These are phyloP conservation scores for Salix koriyanagi DNA, from an alignment of 345 rosid genomes.

Conservation along the genomic window DNA sequence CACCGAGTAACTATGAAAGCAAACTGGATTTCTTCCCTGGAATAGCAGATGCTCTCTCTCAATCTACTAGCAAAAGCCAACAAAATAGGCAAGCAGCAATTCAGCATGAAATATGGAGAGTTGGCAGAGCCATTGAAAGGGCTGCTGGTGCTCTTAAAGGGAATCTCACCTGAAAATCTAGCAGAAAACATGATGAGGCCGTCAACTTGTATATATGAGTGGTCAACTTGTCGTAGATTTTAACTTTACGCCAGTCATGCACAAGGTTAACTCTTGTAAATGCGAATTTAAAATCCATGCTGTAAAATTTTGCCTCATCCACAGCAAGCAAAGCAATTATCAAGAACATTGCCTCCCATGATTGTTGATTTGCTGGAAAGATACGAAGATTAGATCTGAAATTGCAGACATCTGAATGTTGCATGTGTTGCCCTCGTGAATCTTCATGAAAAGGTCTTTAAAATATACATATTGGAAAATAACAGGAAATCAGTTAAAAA, in stretches of 20 bases:
- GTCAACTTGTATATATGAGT: background rate
- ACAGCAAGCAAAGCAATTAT: background rate
- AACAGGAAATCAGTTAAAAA: too few relatives aligned
- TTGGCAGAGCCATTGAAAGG: conserved; percentile 77
- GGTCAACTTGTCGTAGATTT: background rate
- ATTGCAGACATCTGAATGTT: background rate
- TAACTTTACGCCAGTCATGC: background rate
- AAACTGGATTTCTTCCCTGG: conserved; percentile 74
- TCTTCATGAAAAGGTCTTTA: too few relatives aligned
- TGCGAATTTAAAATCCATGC: background rate
- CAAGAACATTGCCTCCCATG: too few relatives aligned
- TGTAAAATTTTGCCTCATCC: background rate
- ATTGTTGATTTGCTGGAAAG: background rate
- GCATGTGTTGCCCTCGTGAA: background rate
- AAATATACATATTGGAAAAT: too few relatives aligned
- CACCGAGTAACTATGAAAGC: conserved; percentile 46
- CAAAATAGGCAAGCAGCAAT: conserved; percentile 27
- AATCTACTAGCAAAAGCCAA: conserved; percentile 9
- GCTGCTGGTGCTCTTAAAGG: conserved; percentile 76
- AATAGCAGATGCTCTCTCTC: conserved; percentile 61
- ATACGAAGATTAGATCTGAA: background rate
- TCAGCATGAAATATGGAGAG: conserved; percentile 88
- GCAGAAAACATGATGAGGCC: background rate
- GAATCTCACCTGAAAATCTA: conserved; percentile 2
- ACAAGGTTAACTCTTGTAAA: background rate